Evolutionary conservation across 2,329 filamentous ascomycete species (phyloP).

Genomic region (Fusarium clavum): DNA sequence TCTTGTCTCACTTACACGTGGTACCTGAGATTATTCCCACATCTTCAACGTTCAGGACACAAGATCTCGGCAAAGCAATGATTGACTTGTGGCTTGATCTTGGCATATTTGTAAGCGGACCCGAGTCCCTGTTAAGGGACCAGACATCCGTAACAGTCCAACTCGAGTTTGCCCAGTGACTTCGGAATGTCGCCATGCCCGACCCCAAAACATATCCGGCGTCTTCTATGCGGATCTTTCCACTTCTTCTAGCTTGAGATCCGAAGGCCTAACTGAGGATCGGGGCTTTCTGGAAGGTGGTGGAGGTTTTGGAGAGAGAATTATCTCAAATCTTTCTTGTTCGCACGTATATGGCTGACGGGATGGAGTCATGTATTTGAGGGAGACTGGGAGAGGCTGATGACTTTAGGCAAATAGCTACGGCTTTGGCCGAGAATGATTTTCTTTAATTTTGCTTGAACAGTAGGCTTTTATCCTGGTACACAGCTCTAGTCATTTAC

Average conservation of each 20-base stretch:
- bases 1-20: background rate
- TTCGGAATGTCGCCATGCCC: constrained; percentile 29
- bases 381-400: background rate
- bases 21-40: background rate
- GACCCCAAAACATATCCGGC: constrained; percentile 30
- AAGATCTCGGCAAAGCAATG: background rate
- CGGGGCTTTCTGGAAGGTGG: background rate
- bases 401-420: background rate
- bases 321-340: background rate
- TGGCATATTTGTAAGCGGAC: background rate
- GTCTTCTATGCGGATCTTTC: background rate
- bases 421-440: background rate
- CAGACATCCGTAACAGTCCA: background rate
- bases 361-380: background rate
- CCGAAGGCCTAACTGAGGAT: background rate
- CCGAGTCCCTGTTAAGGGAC: background rate
- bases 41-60: background rate
- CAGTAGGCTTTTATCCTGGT: background rate
- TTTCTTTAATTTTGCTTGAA: background rate
- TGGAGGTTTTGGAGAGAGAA: background rate
- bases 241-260: constrained; percentile 3
- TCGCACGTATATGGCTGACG: accelerated
- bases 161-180: background rate
- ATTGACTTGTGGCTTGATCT: background rate
- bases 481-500: background rate